Conservation (phyloP, 1,284 basidiomycete species). For the Papiliotrema fonsecae region DNA sequence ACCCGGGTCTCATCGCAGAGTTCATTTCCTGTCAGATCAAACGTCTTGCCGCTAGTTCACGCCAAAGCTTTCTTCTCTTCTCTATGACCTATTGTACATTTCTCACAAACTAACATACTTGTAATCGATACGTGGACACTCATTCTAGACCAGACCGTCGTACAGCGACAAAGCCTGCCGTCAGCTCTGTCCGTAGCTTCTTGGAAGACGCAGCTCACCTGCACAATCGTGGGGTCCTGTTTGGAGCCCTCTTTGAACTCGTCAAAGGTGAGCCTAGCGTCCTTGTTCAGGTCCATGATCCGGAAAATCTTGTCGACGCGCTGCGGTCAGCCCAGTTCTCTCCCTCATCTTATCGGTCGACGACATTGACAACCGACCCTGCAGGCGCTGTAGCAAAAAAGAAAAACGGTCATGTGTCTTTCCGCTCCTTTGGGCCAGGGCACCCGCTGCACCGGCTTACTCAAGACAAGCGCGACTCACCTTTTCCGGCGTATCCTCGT, state of each 20-base stretch:
- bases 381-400: no score
- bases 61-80: no score
- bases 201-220: slow-evolving; percentile 54
- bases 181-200: not conserved
- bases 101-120: not conserved
- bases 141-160: slow-evolving; percentile 51
- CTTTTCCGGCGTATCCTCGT: slow-evolving; percentile 99
- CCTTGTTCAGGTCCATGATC: slow-evolving; percentile 88
- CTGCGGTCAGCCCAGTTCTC: slow-evolving; percentile 53
- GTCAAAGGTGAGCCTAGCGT: slow-evolving; percentile 81
- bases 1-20: no score
- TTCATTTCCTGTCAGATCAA: no score
- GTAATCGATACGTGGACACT: not conserved
- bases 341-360: not conserved
- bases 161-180: slow-evolving; percentile 53
- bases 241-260: slow-evolving; percentile 97
- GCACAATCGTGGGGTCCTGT: slow-evolving; percentile 95
- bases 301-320: slow-evolving; percentile 94
- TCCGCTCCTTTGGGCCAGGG: no score
- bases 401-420: no score
- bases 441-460: no score
- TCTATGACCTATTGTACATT: no score
- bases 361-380: not conserved
- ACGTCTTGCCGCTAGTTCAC: no score
- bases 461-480: slow-evolving; percentile 53